A percentile compares a stretch with the other conserved stretches of the same genome.
phyloP scores from a whole-genome alignment of 306 rosid species.

The Rosa lucieae region DNA sequence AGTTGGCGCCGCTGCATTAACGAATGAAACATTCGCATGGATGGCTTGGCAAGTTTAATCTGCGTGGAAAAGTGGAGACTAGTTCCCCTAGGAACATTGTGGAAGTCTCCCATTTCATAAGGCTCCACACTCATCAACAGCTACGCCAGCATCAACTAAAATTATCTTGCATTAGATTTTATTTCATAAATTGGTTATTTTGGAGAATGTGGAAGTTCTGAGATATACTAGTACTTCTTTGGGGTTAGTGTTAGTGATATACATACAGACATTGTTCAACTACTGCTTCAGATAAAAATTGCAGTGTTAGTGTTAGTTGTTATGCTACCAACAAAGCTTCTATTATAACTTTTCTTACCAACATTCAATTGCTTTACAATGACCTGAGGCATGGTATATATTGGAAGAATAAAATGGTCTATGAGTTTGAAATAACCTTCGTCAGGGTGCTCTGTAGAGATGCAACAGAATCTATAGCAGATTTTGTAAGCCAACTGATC shows the following conservation, averaged over 20 bases:
- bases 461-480: conserved; percentile 78
- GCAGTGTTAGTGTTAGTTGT: background rate
- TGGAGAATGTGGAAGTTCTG: no score
- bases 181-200: no score
- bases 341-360: background rate
- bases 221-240: no score
- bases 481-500: conserved; percentile 87
- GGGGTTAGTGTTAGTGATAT: no score
- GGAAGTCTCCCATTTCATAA: no score
- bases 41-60: no score
- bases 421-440: conserved; percentile 58
- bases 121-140: no score
- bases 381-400: background rate
- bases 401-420: background rate
- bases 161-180: no score
- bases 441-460: conserved; percentile 66
- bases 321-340: background rate
- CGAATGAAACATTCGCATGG: background rate
- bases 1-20: conserved; percentile 42
- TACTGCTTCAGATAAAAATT: background rate
- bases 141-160: no score
- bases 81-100: no score
- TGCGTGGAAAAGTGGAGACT: no score
- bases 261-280: background rate
- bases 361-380: conserved; percentile 1